Conservation (phyloP, 2,329 filamentous ascomycete genomes). For the Colletotrichum sp. region DNA sequence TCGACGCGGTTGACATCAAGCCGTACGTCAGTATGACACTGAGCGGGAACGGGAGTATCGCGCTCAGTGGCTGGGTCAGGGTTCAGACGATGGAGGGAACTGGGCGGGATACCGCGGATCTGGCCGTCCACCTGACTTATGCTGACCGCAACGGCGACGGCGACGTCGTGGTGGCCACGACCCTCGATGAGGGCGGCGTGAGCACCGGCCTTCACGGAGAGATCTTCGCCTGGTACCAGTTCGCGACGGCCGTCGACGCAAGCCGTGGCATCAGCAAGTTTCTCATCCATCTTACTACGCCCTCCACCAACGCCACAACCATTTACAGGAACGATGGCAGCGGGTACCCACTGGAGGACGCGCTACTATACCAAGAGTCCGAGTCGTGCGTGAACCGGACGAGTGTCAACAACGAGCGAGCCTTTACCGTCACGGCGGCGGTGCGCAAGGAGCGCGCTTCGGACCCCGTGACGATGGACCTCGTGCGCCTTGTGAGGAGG, state of each 20-base stretch:
- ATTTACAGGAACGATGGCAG: constrained; percentile 29
- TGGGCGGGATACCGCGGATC: constrained; percentile 17
- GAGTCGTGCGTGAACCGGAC: constrained; percentile 29
- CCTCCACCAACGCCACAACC: constrained; percentile 27
- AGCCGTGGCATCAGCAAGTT: constrained; percentile 35
- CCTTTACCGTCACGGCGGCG: constrained; percentile 16
- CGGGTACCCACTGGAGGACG: constrained; percentile 33
- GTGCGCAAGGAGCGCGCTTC: constrained; percentile 7
- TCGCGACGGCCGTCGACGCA: constrained; percentile 26
- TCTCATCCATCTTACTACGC: constrained; percentile 29
- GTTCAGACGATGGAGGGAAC: constrained; percentile 22
- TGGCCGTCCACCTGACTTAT: constrained; percentile 17
- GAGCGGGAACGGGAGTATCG: constrained; percentile 27
- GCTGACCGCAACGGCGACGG: constrained; percentile 20
- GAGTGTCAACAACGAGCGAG: constrained; percentile 8
- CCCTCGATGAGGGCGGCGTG: constrained; percentile 24
- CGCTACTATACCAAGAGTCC: constrained; percentile 28
- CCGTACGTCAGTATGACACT: constrained; percentile 32
- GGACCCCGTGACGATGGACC: constrained; percentile 2
- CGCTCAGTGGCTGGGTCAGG: constrained; percentile 31
- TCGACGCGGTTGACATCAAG: constrained; percentile 35
- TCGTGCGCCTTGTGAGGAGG: constrained; percentile 16
- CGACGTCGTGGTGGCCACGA: not conserved
- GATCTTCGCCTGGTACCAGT: constrained; percentile 35
- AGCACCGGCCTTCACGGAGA: constrained; percentile 28